Percentiles rank a stretch among this genome's conserved stretches.
phyloP scores from a whole-genome alignment of 768 basidiomycete species.

The Psilocybe cubensis region DNA sequence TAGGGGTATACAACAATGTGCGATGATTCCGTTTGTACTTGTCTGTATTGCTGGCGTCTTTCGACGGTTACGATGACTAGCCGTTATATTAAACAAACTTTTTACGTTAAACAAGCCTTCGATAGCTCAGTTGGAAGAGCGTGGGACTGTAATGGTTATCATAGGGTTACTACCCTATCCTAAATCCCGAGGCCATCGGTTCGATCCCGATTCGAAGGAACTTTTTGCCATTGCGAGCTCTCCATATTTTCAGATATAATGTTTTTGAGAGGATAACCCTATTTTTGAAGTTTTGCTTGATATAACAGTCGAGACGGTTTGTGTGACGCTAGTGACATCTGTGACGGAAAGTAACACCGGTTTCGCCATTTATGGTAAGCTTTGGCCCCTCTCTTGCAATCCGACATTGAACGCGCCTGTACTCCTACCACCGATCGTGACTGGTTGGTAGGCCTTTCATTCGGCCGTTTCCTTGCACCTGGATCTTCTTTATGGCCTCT shows the following conservation, averaged over 20 bases:
- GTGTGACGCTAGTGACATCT: too few species aligned
- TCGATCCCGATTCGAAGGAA: constrained; percentile 34
- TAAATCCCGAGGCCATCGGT: constrained; percentile 49
- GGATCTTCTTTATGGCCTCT: constrained; percentile 2
- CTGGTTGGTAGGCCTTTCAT: background rate
- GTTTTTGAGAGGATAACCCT: too few species aligned
- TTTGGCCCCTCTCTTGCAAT: constrained; percentile 8
- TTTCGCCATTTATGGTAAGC: constrained; percentile 5
- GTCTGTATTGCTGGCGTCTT: too few species aligned
- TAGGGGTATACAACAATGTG: too few species aligned
- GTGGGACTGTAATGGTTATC: background rate
- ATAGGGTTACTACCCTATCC: background rate
- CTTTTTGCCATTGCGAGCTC: background rate
- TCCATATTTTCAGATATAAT: background rate
- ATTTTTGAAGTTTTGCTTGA: too few species aligned
- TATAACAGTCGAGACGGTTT: too few species aligned
- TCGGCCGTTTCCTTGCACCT: background rate
- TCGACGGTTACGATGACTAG: too few species aligned
- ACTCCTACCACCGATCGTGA: constrained; percentile 7
- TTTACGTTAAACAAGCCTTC: background rate
- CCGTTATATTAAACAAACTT: too few species aligned
- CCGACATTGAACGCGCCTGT: constrained; percentile 2
- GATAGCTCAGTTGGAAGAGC: constrained; percentile 5
- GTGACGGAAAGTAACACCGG: too few species aligned
- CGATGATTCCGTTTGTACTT: too few species aligned